Conservation (phyloP, 352 stramenopile genomes). For the Pythium apleroticum region DNA sequence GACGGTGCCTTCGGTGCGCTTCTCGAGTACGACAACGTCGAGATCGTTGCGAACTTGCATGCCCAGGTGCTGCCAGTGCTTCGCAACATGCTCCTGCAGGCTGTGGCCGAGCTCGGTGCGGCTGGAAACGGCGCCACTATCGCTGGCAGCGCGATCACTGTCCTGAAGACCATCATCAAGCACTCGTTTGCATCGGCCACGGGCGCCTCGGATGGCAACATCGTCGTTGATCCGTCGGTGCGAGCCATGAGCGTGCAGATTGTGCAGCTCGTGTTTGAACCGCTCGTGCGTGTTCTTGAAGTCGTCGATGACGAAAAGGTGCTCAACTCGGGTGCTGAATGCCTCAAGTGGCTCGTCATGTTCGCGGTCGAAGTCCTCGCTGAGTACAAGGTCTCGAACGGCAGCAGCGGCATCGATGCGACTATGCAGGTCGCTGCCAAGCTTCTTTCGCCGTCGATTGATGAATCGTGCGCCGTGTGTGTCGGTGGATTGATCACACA, state of each 20-base stretch:
- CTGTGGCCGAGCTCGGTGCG: slow-evolving; percentile 41
- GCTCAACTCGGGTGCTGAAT: slow-evolving; percentile 70
- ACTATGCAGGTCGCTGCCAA: slow-evolving; percentile 71
- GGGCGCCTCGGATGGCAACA: slow-evolving; percentile 24
- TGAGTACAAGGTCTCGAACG: slow-evolving; percentile 42
- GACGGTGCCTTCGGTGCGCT: slow-evolving; percentile 67
- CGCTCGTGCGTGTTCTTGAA: slow-evolving; percentile 57
- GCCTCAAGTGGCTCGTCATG: slow-evolving; percentile 85
- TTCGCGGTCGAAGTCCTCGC: slow-evolving; percentile 65
- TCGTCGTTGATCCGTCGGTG: slow-evolving; percentile 27
- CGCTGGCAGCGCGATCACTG: slow-evolving; percentile 62
- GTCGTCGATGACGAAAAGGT: slow-evolving; percentile 76
- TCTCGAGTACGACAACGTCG: slow-evolving; percentile 57
- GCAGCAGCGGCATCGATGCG: slow-evolving; percentile 59
- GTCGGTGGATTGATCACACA: slow-evolving; percentile 82
- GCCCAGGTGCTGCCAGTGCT: slow-evolving; percentile 64
- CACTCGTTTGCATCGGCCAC: slow-evolving; percentile 58
- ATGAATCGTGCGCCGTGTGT: slow-evolving; percentile 68
- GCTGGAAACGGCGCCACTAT: slow-evolving; percentile 60
- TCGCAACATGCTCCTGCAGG: slow-evolving; percentile 59
- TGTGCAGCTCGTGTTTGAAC: slow-evolving; percentile 74
- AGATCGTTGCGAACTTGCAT: slow-evolving; percentile 60
- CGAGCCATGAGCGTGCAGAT: slow-evolving; percentile 62
- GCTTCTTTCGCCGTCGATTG: slow-evolving; percentile 60
- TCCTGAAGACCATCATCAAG: slow-evolving; percentile 73